Conservation (phyloP, 2,329 filamentous ascomycete genomes). For the Mycosphaerella sp. region DNA sequence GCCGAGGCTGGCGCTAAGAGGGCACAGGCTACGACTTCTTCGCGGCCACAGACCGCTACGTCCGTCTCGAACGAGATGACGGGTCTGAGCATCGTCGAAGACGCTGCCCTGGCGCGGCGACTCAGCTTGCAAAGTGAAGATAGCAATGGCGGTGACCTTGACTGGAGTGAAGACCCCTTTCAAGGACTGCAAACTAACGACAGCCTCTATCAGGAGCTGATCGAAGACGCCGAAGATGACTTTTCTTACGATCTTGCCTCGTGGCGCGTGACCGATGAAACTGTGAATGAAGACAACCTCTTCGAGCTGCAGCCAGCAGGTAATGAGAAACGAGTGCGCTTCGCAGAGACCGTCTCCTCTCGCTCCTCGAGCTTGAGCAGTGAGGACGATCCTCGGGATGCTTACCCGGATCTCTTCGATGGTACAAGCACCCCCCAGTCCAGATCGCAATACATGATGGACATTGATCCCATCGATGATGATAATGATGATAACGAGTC, state of each 20-base stretch:
- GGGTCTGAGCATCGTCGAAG: slow-evolving; percentile 13
- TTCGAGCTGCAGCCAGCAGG: slow-evolving; percentile 21
- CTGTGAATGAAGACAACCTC: slow-evolving; percentile 12
- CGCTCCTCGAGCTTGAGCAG: slow-evolving; percentile 30
- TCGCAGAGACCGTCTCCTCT: slow-evolving; percentile 30
- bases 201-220: slow-evolving; percentile 24
- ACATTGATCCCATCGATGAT: slow-evolving; percentile 22
- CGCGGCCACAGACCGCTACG: slow-evolving; percentile 15
- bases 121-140: slow-evolving; percentile 23
- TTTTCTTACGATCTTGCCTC: slow-evolving; percentile 20
- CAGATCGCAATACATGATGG: slow-evolving; percentile 16
- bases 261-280: slow-evolving; percentile 22
- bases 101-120: slow-evolving; percentile 21
- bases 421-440: slow-evolving; percentile 19
- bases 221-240: slow-evolving; percentile 26
- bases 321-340: slow-evolving; percentile 33
- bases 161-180: slow-evolving; percentile 30
- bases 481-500: slow-evolving; percentile 27
- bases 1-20: slow-evolving; percentile 1
- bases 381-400: slow-evolving; percentile 28
- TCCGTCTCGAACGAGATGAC: slow-evolving; percentile 25
- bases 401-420: slow-evolving; percentile 35
- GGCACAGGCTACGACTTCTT: slow-evolving; percentile 13
- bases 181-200: slow-evolving; percentile 23
- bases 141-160: slow-evolving; percentile 18